These are phyloP conservation scores for Solanum ossicruentum DNA, from an alignment of 257 asterid genomes.

Conservation along the genomic window DNA sequence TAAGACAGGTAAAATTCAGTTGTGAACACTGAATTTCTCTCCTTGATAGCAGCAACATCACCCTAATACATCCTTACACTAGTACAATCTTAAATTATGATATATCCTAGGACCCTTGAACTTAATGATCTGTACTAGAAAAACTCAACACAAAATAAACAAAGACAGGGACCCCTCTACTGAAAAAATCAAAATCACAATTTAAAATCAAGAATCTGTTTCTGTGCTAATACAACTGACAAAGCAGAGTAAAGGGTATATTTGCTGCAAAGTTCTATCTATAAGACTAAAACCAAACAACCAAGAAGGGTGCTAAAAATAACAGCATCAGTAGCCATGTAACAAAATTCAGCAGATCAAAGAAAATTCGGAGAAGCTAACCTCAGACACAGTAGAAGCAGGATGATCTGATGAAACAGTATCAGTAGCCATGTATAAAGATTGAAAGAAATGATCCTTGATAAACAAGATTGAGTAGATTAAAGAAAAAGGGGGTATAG, in stretches of 20 bases:
- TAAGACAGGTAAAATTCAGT: background rate
- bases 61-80: background rate
- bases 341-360: too few relatives aligned
- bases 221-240: background rate
- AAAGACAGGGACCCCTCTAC: background rate
- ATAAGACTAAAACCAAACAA: background rate
- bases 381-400: conserved; percentile 23
- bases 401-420: conserved; percentile 48
- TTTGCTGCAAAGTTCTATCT: background rate
- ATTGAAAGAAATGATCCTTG: background rate
- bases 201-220: background rate
- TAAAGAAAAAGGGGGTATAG: background rate
- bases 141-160: background rate
- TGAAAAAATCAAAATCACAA: background rate
- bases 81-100: background rate
- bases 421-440: conserved; percentile 49
- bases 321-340: background rate
- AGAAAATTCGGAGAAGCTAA: background rate
- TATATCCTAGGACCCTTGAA: background rate
- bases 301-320: background rate
- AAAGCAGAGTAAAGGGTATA: background rate
- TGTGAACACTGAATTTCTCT: background rate
- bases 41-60: background rate
- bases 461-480: background rate
- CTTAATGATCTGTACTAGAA: background rate